Conservation (phyloP, 305 asterid species). For the Galium porrigens region DNA sequence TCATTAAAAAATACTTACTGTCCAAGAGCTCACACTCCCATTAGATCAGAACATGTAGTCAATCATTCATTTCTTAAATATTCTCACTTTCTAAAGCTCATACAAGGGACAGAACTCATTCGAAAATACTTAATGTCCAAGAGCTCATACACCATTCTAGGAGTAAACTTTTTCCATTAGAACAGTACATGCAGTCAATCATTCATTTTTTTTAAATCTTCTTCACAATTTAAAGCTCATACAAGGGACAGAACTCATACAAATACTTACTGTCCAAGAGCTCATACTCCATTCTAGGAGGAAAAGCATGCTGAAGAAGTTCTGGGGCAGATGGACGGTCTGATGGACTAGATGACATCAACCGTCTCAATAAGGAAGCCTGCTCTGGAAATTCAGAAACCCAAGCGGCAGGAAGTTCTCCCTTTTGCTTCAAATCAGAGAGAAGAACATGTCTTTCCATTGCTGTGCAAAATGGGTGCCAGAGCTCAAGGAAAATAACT, state of each 20-base stretch:
- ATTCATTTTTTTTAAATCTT: background rate
- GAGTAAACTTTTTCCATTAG: conserved; percentile 29
- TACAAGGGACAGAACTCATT: background rate
- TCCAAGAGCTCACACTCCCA: conserved; percentile 52
- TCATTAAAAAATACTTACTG: conserved; percentile 36
- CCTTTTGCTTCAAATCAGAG: conserved; percentile 74
- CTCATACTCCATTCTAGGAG: conserved; percentile 84
- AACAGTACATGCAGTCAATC: background rate
- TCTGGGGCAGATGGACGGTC: conserved; percentile 90
- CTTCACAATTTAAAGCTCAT: background rate
- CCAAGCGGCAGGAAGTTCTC: conserved; percentile 78
- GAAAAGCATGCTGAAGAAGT: conserved; percentile 86
- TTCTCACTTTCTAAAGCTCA: background rate
- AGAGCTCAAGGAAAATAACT: conserved; percentile 81
- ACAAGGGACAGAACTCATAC: background rate
- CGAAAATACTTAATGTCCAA: conserved; percentile 54
- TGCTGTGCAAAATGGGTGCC: conserved; percentile 96
- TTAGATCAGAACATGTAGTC: background rate
- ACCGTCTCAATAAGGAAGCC: conserved; percentile 50
- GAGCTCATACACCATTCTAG: conserved; percentile 68
- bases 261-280: conserved; percentile 65
- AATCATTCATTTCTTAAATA: background rate
- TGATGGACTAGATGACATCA: conserved; percentile 82
- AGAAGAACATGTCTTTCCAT: conserved; percentile 88
- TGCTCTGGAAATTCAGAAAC: conserved; percentile 68